Percentiles rank a stretch among this genome's conserved stretches.
phyloP scores from a whole-genome alignment of 352 stramenopile species.

The Globisporangium middletonii region DNA sequence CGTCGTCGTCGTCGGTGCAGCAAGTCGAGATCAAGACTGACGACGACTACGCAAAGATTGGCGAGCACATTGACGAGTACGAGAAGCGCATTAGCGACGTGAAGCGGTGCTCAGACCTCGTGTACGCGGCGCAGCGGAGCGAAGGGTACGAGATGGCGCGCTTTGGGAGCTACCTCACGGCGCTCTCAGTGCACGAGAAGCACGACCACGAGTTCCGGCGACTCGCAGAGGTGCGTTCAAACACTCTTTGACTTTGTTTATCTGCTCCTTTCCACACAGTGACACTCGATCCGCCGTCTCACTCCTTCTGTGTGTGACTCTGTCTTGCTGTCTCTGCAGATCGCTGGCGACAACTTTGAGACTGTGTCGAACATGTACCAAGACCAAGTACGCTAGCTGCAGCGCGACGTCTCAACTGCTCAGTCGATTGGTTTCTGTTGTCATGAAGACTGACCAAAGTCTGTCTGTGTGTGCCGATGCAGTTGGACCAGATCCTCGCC shows the following conservation, averaged over 20 bases:
- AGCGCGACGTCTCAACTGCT: no score
- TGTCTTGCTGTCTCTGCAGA: conserved; percentile 19
- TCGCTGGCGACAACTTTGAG: conserved; percentile 76
- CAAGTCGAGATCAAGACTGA: conserved; percentile 85
- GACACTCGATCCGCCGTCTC: no score
- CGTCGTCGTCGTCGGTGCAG: conserved; percentile 61
- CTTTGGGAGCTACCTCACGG: conserved; percentile 80
- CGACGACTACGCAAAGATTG: conserved; percentile 84
- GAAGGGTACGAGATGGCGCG: conserved; percentile 85
- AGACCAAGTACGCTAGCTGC: conserved; percentile 47
- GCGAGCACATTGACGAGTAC: conserved; percentile 82
- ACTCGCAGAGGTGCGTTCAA: conserved; percentile 42
- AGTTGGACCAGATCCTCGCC: conserved; percentile 78
- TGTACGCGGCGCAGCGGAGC: conserved; percentile 70
- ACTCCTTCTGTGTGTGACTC: background rate
- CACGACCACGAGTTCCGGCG: conserved; percentile 67
- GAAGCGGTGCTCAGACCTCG: conserved; percentile 74
- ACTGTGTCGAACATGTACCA: conserved; percentile 84
- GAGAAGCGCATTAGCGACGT: conserved; percentile 80
- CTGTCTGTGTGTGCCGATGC: background rate
- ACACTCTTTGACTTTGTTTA: background rate
- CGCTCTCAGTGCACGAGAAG: conserved; percentile 71
- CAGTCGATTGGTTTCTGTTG: no score
- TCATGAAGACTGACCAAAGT: background rate
- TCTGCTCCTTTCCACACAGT: background rate